Conservation (phyloP, 345 rosid species). For the Eutrema yunnanense region DNA sequence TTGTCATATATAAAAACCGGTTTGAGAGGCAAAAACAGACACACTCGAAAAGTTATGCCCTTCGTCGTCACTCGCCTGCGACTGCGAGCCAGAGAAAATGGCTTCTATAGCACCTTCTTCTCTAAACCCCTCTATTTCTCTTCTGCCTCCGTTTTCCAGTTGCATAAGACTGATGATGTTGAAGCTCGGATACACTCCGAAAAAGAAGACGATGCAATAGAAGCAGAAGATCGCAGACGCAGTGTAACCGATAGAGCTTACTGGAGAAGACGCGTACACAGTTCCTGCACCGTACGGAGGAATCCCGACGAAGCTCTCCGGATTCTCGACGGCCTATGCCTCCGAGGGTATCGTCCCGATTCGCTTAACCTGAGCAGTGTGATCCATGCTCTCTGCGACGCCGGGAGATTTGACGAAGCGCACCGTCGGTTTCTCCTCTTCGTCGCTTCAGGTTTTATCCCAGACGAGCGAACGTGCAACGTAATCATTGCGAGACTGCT, state of each 20-base stretch:
- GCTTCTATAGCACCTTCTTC: no score
- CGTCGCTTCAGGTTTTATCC: constrained; percentile 42
- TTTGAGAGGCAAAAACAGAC: background rate
- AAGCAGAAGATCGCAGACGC: constrained; percentile 28
- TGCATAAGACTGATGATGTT: background rate
- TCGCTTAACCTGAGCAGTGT: constrained; percentile 61
- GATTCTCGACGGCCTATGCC: constrained; percentile 41
- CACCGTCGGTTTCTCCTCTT: constrained; percentile 45
- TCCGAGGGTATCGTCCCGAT: constrained; percentile 47
- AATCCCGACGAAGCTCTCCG: constrained; percentile 52
- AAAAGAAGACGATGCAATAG: constrained; percentile 18
- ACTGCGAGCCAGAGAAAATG: no score
- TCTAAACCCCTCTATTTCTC: no score
- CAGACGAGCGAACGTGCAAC: constrained; percentile 73
- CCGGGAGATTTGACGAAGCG: constrained; percentile 57
- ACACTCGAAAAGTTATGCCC: background rate
- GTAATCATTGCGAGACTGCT: constrained; percentile 64
- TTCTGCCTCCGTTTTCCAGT: no score
- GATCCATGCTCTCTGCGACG: constrained; percentile 66
- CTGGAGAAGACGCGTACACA: constrained; percentile 57
- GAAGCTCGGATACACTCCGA: background rate
- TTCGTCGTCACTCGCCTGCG: background rate
- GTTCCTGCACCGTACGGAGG: constrained; percentile 37
- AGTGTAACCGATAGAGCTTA: constrained; percentile 38
- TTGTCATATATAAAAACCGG: background rate